phyloP scores from a whole-genome alignment of 345 rosid species.

The Stellera chamaejasme region DNA sequence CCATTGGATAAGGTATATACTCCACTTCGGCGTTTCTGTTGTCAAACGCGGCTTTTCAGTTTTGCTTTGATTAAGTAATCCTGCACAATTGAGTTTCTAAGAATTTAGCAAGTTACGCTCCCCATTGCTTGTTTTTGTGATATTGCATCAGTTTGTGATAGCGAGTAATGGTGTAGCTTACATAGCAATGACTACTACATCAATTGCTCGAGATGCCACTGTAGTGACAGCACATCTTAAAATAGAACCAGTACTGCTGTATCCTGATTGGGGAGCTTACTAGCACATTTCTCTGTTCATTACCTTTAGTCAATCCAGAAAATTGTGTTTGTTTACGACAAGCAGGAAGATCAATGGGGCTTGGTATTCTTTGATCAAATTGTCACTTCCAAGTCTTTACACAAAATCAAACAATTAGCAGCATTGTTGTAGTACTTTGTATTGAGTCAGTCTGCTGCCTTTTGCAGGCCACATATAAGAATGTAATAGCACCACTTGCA shows the following conservation, averaged over 20 bases:
- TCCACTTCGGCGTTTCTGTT: neutral
- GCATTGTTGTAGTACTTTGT: neutral
- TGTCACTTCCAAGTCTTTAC: neutral
- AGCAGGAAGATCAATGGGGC: neutral
- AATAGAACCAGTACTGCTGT: too few relatives aligned
- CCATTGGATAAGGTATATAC: conserved; percentile 63
- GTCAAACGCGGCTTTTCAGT: too few relatives aligned
- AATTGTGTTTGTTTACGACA: neutral
- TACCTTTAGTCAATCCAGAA: neutral
- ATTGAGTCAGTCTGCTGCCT: neutral
- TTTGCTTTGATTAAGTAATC: too few relatives aligned
- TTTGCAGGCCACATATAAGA: conserved; percentile 65
- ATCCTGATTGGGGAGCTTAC: too few relatives aligned
- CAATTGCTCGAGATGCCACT: too few relatives aligned
- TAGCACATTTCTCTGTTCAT: neutral
- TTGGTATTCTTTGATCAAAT: neutral
- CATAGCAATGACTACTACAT: too few relatives aligned
- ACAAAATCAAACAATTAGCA: neutral
- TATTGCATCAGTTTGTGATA: too few relatives aligned
- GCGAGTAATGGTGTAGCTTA: too few relatives aligned
- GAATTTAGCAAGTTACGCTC: too few relatives aligned
- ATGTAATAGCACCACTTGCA: conserved; percentile 58
- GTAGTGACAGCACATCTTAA: too few relatives aligned
- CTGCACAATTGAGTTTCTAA: neutral
- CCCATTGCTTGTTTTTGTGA: too few relatives aligned